Percentiles rank a stretch among this genome's conserved stretches.
phyloP scores from a whole-genome alignment of 2,329 filamentous ascomycete genomes.

The Didymella sp. region DNA sequence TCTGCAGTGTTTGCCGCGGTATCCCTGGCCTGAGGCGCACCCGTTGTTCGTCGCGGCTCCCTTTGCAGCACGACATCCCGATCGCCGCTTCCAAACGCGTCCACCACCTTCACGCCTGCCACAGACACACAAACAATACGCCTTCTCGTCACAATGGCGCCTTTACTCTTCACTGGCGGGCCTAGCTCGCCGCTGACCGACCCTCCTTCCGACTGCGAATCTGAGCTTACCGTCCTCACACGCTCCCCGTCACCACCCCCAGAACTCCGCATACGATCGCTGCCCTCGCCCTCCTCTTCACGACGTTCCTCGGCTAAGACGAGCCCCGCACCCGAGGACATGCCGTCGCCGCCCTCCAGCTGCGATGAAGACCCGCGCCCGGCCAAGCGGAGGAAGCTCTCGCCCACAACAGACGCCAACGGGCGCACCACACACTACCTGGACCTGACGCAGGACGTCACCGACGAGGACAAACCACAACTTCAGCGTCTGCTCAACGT shows the following conservation, averaged over 20 bases:
- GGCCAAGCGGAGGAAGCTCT: conserved; percentile 73
- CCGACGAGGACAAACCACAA: conserved; percentile 64
- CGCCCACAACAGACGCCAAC: conserved; percentile 53
- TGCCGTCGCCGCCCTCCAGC: conserved; percentile 53
- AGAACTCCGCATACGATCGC: conserved; percentile 36
- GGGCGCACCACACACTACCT: conserved; percentile 83
- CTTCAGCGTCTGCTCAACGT: conserved; percentile 75
- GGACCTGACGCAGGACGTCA: conserved; percentile 68
- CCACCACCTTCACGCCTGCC: conserved; percentile 11
- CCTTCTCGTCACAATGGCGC: conserved; percentile 39
- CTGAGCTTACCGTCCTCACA: conserved; percentile 39
- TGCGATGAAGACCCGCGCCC: conserved; percentile 71
- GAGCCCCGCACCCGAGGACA: conserved; percentile 56
- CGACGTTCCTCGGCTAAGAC: conserved; percentile 55
- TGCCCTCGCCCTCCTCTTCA: conserved; percentile 53
- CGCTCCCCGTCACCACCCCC: conserved; percentile 45
- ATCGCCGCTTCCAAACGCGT: conserved; percentile 26
- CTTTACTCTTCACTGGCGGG: conserved; percentile 24
- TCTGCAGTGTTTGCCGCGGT: conserved; percentile 10
- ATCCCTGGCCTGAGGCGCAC: conserved; percentile 18
- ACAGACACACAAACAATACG: conserved; percentile 16
- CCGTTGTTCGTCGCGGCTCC: conserved; percentile 19
- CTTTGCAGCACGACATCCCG: conserved; percentile 16
- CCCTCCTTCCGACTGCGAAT: conserved; percentile 45
- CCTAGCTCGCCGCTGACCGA: conserved; percentile 53